Percentiles rank a stretch among this genome's conserved stretches.
phyloP scores from a whole-genome alignment of 495 filamentous ascomycete genomes.

The Neurospora sublineolata region DNA sequence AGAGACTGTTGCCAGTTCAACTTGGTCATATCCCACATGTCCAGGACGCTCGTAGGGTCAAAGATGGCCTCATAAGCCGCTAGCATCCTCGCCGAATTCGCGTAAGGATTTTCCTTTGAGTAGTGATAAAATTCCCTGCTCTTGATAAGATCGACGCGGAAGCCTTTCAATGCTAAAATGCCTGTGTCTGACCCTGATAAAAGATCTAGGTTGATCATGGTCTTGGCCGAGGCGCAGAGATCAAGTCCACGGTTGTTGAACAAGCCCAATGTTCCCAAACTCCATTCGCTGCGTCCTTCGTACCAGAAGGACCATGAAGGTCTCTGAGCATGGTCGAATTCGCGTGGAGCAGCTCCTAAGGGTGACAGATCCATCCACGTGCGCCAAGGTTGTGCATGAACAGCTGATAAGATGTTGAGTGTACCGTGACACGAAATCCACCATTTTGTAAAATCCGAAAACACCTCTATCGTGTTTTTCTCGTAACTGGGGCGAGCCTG shows the following conservation, averaged over 20 bases:
- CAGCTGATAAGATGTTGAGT: slow-evolving; percentile 2
- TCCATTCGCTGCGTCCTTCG: slow-evolving; percentile 2
- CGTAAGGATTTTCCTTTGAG: not conserved
- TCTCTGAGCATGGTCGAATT: not conserved
- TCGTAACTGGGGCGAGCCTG: slow-evolving; percentile 2
- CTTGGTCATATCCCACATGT: not conserved
- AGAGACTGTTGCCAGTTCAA: not conserved
- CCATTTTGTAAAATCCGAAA: slow-evolving; percentile 4
- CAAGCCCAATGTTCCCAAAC: not conserved
- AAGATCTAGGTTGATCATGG: not conserved
- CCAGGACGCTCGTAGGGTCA: not conserved
- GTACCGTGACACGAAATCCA: slow-evolving; percentile 2
- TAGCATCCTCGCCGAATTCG: not conserved
- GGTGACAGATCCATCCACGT: not conserved
- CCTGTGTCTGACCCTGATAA: not conserved
- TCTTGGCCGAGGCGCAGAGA: not conserved
- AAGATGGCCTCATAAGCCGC: not conserved
- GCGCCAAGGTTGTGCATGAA: slow-evolving; percentile 1
- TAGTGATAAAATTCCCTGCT: not conserved
- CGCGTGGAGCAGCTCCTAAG: not conserved
- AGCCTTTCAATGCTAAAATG: not conserved
- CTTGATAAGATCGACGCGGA: not conserved
- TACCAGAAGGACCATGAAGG: not conserved
- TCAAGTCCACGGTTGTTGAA: not conserved
- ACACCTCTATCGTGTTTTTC: not conserved